Evolutionary conservation across 441 rosid species (phyloP).

Genomic region (California macrophylla): DNA sequence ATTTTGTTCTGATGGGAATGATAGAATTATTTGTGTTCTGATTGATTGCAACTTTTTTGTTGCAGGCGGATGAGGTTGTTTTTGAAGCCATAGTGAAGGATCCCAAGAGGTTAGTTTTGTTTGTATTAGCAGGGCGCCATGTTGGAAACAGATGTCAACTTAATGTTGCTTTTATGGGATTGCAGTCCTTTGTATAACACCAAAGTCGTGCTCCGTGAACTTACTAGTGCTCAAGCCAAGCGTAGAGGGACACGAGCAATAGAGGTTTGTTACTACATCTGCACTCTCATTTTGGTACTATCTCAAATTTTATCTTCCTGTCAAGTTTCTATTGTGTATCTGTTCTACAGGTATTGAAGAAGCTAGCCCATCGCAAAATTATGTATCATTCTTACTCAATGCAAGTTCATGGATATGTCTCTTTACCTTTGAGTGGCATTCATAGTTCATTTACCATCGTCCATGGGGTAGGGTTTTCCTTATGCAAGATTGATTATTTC

Average conservation of each 20-base stretch:
- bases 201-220: constrained; percentile 67
- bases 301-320: neutral
- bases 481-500: neutral
- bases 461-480: constrained; percentile 59
- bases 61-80: constrained; percentile 75
- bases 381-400: constrained; percentile 88
- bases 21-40: neutral
- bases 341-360: constrained; percentile 62
- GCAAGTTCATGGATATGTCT: constrained; percentile 79
- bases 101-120: constrained; percentile 46
- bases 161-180: constrained; percentile 29
- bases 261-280: constrained; percentile 38
- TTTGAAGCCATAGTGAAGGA: constrained; percentile 73
- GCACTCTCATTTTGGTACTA: neutral
- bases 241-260: constrained; percentile 87
- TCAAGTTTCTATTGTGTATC: constrained; percentile 8
- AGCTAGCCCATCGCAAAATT: constrained; percentile 63
- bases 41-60: constrained; percentile 12
- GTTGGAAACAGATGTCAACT: constrained; percentile 5
- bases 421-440: constrained; percentile 33
- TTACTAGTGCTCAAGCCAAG: constrained; percentile 61
- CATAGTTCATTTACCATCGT: constrained; percentile 55
- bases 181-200: constrained; percentile 75
- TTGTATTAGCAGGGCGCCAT: constrained; percentile 14
- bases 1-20: neutral